Evolutionary conservation across 139 green algal genomes (phyloP), one percentile per base, ranked within the genome.

Genomic region (Microglena sp.): DNA sequence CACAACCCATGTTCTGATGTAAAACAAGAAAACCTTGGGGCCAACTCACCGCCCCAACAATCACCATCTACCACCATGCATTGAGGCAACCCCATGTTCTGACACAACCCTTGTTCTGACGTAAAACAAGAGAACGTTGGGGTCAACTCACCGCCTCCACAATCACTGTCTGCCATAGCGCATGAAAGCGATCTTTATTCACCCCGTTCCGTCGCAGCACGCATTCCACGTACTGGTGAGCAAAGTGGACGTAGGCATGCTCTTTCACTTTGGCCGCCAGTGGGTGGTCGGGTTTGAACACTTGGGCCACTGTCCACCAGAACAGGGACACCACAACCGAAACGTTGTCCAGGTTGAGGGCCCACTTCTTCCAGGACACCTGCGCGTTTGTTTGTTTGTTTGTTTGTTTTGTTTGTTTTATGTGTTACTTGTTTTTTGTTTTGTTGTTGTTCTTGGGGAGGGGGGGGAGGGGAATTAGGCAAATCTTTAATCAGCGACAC

Each of bases 361-460:
- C 72, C 72, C 72, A 79, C 55, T 79, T 73, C 67, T 79, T 79
- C 72, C 72, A 79, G 28, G 67, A 56, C 54, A 66, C 70, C 67
- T 74, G 68, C 69, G 45, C 29, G 45, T 57, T n/a, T 57, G 45
- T 57, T n/a, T 57, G 45, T 57, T n/a, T 57, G 45, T 57, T n/a
- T 57, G 45, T 57, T n/a, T n/a, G n/a, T n/a, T n/a, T n/a, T n/a
- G n/a, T n/a, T n/a, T n/a, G n/a, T n/a, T n/a, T n/a, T n/a, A n/a
- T n/a, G n/a, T n/a, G n/a, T n/a, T n/a, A n/a, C n/a, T n/a, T n/a
- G n/a, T n/a, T n/a, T n/a, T n/a, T n/a, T n/a, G n/a, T n/a, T n/a
- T n/a, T n/a, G n/a, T n/a, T n/a, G n/a, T n/a, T n/a, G n/a, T n/a
- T n/a, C n/a, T n/a, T n/a, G n/a, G n/a, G n/a, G n/a, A n/a, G n/a